Conservation (phyloP, 805 yeast species). For the Cyberlindnera mycetangii region DNA sequence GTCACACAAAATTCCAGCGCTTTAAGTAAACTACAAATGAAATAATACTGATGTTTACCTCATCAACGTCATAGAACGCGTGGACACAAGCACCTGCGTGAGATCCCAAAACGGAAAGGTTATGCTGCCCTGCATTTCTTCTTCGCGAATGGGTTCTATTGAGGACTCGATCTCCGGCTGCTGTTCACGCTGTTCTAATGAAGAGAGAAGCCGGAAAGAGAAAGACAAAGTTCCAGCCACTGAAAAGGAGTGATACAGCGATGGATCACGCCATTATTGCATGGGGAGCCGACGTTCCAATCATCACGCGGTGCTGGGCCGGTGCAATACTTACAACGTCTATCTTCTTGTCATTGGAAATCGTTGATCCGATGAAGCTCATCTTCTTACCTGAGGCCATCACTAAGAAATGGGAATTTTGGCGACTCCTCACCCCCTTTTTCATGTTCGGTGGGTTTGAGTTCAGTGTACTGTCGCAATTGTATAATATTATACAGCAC, state of each 20-base stretch:
- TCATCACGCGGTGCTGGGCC: conserved; percentile 22
- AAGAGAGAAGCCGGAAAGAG: too few relatives aligned
- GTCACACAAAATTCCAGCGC: too few relatives aligned
- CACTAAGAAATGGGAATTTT: conserved; percentile 16
- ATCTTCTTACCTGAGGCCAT: conserved; percentile 14
- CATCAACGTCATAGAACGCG: too few relatives aligned
- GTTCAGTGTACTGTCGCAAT: conserved; percentile 7
- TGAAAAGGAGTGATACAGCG: too few relatives aligned
- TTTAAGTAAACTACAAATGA: too few relatives aligned
- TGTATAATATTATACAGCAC: conserved; percentile 11
- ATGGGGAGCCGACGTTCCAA: conserved; percentile 18
- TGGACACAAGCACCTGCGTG: too few relatives aligned
- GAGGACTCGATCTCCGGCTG: not conserved
- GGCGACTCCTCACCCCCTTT: conserved; percentile 24
- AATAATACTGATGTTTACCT: too few relatives aligned
- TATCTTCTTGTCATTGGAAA: conserved; percentile 11
- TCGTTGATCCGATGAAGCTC: conserved; percentile 10
- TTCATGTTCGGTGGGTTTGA: conserved; percentile 20
- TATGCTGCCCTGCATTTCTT: not conserved
- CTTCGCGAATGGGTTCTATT: not conserved
- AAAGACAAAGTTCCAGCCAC: not conserved
- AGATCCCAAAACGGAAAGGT: not conserved
- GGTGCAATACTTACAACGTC: conserved; percentile 13
- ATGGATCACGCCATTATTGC: conserved; percentile 26
- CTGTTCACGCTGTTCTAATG: too few relatives aligned